Evolutionary conservation across 1,139 yeast species (phyloP), one percentile per base, ranked within the genome.

Genomic region (Debaryomycetaceae sp.): DNA sequence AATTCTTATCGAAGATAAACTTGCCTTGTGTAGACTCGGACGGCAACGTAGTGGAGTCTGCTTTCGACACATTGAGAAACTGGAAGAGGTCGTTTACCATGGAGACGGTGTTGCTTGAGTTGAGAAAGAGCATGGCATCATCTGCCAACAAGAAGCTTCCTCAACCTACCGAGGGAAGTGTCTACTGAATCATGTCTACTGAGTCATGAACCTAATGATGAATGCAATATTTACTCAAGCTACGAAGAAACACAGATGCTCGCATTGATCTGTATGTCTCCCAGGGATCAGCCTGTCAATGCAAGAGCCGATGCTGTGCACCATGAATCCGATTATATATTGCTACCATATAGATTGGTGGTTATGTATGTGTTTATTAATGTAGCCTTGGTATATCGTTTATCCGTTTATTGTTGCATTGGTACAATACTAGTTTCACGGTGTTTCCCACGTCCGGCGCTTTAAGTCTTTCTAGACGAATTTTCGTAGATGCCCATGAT

Each of bases 41-140:
- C 14, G 99, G 98, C 4, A 68, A 75, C 34, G 91, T 93, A 1
- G 71, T 80, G 38, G 72, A 77, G 3, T 59, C 72, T 6, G 76
- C 78, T 51, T 84, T 95, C 54, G 85, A 84, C 37, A 83, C 87
- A 17, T 77, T 95, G 62, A 76, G 80, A 46, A 76, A 81, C 51
- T 95, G 99, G 99, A 89, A 86, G 63, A 78, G 96, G 58, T 74
- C 83, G 13, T 88, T 85, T 62, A 87, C 95, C 36, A 88, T 95
- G 90, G 99, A 95, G 65, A 88, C 93, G 17, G 78, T 93, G 13
- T 75, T 95, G 53, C 78, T 91, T 53, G 98, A 91, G 58, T 70
- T 95, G 56, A 80, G 99, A 68, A 87, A 81, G 64, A 63, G 65
- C 47, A 91, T 93, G 98, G 96, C 96, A 0, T 69, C 81, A 22